Base-by-base conservation (phyloP, 805 yeast species). In the Kuraishia hungarica region DNA sequence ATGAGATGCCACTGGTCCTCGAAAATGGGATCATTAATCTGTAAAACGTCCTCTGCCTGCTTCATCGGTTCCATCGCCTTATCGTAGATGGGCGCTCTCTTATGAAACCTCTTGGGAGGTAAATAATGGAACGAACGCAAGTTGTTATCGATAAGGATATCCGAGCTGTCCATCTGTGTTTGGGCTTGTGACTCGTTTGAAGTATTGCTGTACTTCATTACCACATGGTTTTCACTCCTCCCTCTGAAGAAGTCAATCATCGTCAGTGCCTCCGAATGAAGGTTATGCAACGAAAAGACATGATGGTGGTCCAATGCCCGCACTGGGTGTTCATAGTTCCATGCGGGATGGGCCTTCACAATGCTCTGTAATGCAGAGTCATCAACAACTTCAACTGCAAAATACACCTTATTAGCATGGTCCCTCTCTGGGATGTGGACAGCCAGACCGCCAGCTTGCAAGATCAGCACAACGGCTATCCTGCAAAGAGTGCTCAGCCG, bases 1-100 rank as follows among this genome's bases (percentile, higher is more conserved):
- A 87, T 71, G n/a, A 94, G 69, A 69, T 93, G 97, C 99, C 99
- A 94, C 70, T 94, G 99, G 46, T 79, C 75, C 11, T 70, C 67
- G 64, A 94, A 93, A n/a, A 79, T 70, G 0, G 99, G 99, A 71
- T 94, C 99, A 20, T 77, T 67, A 54, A 94, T 93, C 10, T 70
- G 72, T 54, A 91, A 79, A 55, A 76, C 68, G 21, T 77, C 73
- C 56, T 73, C 72, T 0, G 81, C 86, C 8, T 77, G 72, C 50
- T 69, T 68, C 8, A 82, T 65, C 0, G 75, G 75, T 51, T 67
- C 61, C 66, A 78, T 70, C 11, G 85, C 76, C 1, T 87, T 82
- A 63, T 83, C 91, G 6, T 70, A 60, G 7, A 86, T 76, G 0
- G 93, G 89, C 17, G 78, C 65, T 63, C 96, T 74, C 62, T 78